Base-by-base conservation (phyloP, 805 yeast genomes). In the Yarrowia porcina region DNA sequence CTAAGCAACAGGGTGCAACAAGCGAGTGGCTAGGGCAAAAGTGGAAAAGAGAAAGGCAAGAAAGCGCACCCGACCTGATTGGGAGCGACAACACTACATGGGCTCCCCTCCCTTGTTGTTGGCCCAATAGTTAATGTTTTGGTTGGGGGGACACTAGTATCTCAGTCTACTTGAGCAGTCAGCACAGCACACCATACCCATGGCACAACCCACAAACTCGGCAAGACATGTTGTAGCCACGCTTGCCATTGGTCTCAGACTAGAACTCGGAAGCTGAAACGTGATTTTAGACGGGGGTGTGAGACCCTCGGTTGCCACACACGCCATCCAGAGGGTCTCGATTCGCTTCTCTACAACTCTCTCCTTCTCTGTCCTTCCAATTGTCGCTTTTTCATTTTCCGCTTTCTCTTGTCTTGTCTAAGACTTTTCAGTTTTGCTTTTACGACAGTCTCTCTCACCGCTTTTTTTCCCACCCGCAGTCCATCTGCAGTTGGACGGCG, bases 1-100 rank as follows among this genome's bases (percentile, higher is more conserved):
- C 56, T 49, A 49, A 49, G 56, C 56, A 49, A 49, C 39, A 49
- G 39, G 56, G 56, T 32, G 21, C 39, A 49, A 49, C 56, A 49
- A 49, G 56, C 56, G 56, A 49, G 39, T 49, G 56, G 38, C 56
- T 45, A 45, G 50, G 50, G 23, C 30, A 12, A 45, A 30, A 18
- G 25, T 11, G 38, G n/a, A 32, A 32, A 28, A 28, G 50, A 10
- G 50, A 44, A 27, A 44, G 30, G 50, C 35, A 30, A 44, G 30
- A 23, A 44, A 44, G 49, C 32, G 52, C 52, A 45, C 18, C 17
- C 52, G 52, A 20, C 52, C 52, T 20, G 25, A 30, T 45, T 45
- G 52, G 52, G 52, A 36, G 5, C 13, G 12, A 17, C 20, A 17
- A 42, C 4, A 21, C 27, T 27, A 44, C 50, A 44, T 44, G 50